Evolutionary conservation across 371 early-diverging fungal genomes (phyloP).

Genomic region (Mucor sp.): DNA sequence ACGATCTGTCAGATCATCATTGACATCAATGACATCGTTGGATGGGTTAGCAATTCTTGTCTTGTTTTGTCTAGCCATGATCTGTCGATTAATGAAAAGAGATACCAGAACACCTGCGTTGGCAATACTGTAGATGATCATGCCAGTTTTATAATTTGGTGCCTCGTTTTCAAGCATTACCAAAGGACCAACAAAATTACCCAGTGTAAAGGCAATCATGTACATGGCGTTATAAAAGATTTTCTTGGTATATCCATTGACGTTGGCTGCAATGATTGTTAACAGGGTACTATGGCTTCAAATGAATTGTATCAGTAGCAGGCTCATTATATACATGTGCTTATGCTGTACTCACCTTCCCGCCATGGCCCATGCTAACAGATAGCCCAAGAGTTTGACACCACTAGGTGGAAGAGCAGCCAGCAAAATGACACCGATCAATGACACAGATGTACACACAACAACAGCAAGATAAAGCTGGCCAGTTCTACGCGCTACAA

Average conservation of each 20-base stretch:
- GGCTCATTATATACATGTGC: neutral
- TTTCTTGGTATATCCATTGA: conserved; percentile 46
- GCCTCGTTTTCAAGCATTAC: conserved; percentile 23
- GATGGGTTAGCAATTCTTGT: conserved; percentile 11
- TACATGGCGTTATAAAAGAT: conserved; percentile 35
- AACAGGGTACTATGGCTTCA: conserved; percentile 23
- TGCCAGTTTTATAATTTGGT: conserved; percentile 39
- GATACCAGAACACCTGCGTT: conserved; percentile 26
- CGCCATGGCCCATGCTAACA: conserved; percentile 26
- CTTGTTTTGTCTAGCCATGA: conserved; percentile 27
- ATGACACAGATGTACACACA: conserved; percentile 16
- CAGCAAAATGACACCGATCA: conserved; percentile 32
- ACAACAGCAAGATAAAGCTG: conserved; percentile 24
- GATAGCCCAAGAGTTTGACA: conserved; percentile 35
- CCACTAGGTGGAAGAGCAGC: conserved; percentile 23
- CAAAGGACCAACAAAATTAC: conserved; percentile 41
- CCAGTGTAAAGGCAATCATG: conserved; percentile 31
- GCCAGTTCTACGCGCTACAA: conserved; percentile 20
- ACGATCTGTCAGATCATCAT: conserved; percentile 30
- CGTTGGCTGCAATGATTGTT: conserved; percentile 31
- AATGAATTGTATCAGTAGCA: neutral
- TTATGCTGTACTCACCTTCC: conserved; percentile 19
- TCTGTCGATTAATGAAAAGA: conserved; percentile 24
- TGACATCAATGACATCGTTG: neutral
- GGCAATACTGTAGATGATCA: conserved; percentile 28